Base-by-base conservation (phyloP, 805 yeast genomes). In the Lipomyces orientalis region DNA sequence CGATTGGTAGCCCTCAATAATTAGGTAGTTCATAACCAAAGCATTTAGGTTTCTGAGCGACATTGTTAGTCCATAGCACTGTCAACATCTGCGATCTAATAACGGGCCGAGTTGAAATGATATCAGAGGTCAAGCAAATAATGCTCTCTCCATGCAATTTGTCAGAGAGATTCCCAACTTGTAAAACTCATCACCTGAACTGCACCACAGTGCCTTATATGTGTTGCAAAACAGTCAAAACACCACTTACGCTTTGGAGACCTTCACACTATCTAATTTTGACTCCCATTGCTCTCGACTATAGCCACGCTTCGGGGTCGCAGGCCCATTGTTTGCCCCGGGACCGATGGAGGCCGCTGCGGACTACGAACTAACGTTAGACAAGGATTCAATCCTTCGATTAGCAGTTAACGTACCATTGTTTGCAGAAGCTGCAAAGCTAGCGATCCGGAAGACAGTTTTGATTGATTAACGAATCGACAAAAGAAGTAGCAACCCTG, bases 1-100 rank as follows among this genome's bases (percentile, higher is more conserved):
- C 14, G 87, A 83, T 67, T 87, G 88, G 75, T 90, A 89, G 0
- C 95, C 96, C 78, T 91, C 93, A 61, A 87, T 86, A 14, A 92
- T 85, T 68, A 92, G 84, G 77, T 90, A 91, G 79, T 90, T 88
- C 76, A 91, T 81, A 12, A 92, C 83, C 65, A 91, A 76, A 59
- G 80, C 80, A 78, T 84, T 86, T 72, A 86, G 70, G 46, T 72
- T 78, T 10, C 73, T 71, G 33, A 1, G 16, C n/a, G 33, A 7
- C 1, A 34, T 6, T 52, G 55, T 31, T 35, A 39, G 51, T 58
- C 25, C 29, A 60, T 35, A 34, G 37, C 10, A 34, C 19, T 34
- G 37, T 51, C 51, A 31, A 34, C 35, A 19, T 37, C n/a, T 31
- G 54, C 37, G 43, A 63, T 29, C 60, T 25, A 60, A 52, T 37